A percentile compares a stretch with the other conserved stretches of the same genome.
Conservation (phyloP, 352 stramenopile genomes). For the Discostella stelligera region DNA sequence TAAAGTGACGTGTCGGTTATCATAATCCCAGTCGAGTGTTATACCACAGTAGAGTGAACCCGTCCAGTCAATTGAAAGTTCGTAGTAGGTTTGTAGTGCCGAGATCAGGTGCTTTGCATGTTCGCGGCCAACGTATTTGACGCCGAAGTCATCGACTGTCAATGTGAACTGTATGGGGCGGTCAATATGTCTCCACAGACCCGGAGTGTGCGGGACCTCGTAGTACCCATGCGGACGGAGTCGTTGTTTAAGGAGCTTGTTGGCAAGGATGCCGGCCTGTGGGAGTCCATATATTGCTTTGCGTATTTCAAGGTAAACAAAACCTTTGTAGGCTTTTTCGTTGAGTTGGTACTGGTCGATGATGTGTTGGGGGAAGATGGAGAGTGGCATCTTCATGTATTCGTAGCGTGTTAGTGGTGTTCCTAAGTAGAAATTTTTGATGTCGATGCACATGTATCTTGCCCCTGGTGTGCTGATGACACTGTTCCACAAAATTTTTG, state of each 20-base stretch:
- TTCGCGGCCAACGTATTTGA: slow-evolving; percentile 37
- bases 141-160: slow-evolving; percentile 49
- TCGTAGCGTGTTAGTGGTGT: not conserved
- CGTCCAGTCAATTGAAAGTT: slow-evolving; percentile 23
- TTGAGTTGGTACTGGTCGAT: slow-evolving; percentile 15
- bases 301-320: slow-evolving; percentile 21
- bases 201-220: slow-evolving; percentile 29
- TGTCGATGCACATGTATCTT: slow-evolving; percentile 16
- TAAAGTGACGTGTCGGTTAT: not conserved
- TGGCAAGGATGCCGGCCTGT: slow-evolving; percentile 28
- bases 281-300: slow-evolving; percentile 29
- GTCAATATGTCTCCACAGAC: slow-evolving; percentile 32
- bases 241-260: slow-evolving; percentile 17
- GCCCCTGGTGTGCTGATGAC: slow-evolving; percentile 24
- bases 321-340: slow-evolving; percentile 11
- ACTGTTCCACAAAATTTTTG: slow-evolving; percentile 40
- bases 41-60: not conserved
- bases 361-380: not conserved
- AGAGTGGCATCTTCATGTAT: not conserved
- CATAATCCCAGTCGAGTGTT: not conserved
- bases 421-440: slow-evolving; percentile 12
- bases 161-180: slow-evolving; percentile 30
- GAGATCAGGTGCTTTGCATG: slow-evolving; percentile 10
- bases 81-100: slow-evolving; percentile 14
- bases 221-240: slow-evolving; percentile 14